Conservation (phyloP, 305 asterid genomes). For the Fraxinus albicans region DNA sequence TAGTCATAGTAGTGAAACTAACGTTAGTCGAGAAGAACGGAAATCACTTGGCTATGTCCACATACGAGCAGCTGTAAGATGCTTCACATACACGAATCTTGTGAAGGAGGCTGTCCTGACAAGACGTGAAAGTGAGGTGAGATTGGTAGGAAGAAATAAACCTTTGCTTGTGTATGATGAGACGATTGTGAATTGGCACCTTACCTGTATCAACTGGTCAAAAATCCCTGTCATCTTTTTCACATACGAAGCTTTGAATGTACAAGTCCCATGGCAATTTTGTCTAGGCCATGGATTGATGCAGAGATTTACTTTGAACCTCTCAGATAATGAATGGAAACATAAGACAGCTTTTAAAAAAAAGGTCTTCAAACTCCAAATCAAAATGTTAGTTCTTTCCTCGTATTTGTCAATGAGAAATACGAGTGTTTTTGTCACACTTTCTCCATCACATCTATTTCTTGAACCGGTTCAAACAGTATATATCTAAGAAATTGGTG, state of each 20-base stretch:
- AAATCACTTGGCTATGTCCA: slow-evolving; percentile 58
- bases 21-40: slow-evolving; percentile 65
- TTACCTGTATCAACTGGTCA: not conserved
- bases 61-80: slow-evolving; percentile 76
- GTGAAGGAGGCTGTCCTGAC: slow-evolving; percentile 77
- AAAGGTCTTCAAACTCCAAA: not conserved
- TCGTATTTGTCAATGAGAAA: not conserved
- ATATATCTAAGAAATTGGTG: not conserved
- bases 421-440: not conserved
- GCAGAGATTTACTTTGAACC: not conserved
- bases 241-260: not conserved
- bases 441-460: not conserved
- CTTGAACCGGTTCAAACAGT: not conserved
- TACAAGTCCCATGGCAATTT: not conserved
- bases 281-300: not conserved
- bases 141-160: slow-evolving; percentile 42
- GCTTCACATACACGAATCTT: slow-evolving; percentile 74
- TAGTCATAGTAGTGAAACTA: slow-evolving; percentile 22
- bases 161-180: not conserved
- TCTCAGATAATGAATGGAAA: not conserved
- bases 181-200: not conserved
- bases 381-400: not conserved
- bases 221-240: not conserved
- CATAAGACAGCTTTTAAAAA: not conserved
- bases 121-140: slow-evolving; percentile 79